Evolutionary conservation across 2,329 filamentous ascomycete species (phyloP).

Genomic region (Fusarium sp.): DNA sequence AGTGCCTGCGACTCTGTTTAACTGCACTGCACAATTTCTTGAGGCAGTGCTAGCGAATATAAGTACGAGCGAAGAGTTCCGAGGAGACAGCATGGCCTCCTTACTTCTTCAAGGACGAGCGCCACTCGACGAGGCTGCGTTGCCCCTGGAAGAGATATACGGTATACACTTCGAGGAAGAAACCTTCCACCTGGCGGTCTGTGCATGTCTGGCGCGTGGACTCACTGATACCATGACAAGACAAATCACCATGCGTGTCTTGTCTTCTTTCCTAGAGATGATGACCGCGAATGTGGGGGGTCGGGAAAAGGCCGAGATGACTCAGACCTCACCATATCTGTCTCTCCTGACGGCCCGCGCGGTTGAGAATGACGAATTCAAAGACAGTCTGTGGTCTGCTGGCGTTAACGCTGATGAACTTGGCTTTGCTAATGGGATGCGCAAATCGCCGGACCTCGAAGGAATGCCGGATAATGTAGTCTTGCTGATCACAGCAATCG

Average conservation of each 20-base stretch:
- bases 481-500: slow-evolving; percentile 69
- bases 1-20: slow-evolving; percentile 70
- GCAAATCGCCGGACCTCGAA: slow-evolving; percentile 47
- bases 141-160: slow-evolving; percentile 70
- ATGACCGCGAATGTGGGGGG: slow-evolving; percentile 41
- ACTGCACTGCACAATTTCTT: slow-evolving; percentile 71
- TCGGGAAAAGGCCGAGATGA: slow-evolving; percentile 20
- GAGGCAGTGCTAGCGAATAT: slow-evolving; percentile 73
- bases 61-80: slow-evolving; percentile 66
- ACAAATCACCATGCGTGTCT: slow-evolving; percentile 65
- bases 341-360: slow-evolving; percentile 67
- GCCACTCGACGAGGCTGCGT: slow-evolving; percentile 69
- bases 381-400: slow-evolving; percentile 69
- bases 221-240: slow-evolving; percentile 70
- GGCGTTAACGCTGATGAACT: slow-evolving; percentile 58
- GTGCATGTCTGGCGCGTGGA: slow-evolving; percentile 70
- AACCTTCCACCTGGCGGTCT: slow-evolving; percentile 74
- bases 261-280: slow-evolving; percentile 66
- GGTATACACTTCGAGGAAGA: slow-evolving; percentile 71
- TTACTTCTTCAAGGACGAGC: slow-evolving; percentile 68
- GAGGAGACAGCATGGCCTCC: slow-evolving; percentile 66
- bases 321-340: slow-evolving; percentile 64
- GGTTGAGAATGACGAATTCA: slow-evolving; percentile 65
- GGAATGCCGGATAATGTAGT: slow-evolving; percentile 68
- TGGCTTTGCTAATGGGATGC: slow-evolving; percentile 34